phyloP scores from a whole-genome alignment of 805 yeast genomes.

The Metschnikowia drakensbergensis region DNA sequence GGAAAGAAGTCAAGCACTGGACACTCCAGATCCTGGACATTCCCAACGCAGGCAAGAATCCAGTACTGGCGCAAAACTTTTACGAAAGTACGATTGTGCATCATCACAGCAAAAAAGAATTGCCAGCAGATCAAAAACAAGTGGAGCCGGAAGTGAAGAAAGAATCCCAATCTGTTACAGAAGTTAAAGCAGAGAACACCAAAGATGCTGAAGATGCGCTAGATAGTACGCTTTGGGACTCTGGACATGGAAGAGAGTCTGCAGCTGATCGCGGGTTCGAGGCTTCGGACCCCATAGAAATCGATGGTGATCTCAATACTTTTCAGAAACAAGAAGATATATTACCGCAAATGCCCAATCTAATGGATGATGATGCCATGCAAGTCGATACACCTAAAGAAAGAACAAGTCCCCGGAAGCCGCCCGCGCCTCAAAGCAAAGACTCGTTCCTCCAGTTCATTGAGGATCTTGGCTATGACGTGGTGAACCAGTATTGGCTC shows the following conservation, averaged over 20 bases:
- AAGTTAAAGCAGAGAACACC: background rate
- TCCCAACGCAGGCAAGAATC: constrained; percentile 68
- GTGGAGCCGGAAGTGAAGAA: background rate
- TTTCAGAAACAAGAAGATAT: background rate
- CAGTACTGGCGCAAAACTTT: constrained; percentile 60
- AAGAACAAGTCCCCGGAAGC: background rate
- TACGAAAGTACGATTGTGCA: constrained; percentile 55
- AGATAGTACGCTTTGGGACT: background rate
- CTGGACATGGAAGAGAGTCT: background rate
- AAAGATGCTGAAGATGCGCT: background rate
- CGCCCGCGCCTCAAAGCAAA: constrained; percentile 10
- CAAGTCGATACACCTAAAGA: constrained; percentile 3
- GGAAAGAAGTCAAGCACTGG: constrained; percentile 44
- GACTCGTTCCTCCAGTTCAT: constrained; percentile 44
- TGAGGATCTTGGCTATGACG: constrained; percentile 67
- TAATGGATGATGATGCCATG: constrained; percentile 1
- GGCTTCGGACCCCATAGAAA: constrained; percentile 1
- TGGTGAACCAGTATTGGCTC: constrained; percentile 57
- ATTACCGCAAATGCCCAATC: background rate
- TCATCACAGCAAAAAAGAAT: constrained; percentile 36
- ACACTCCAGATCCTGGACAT: constrained; percentile 64
- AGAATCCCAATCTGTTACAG: background rate
- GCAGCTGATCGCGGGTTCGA: background rate
- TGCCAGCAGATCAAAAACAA: background rate
- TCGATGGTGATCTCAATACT: background rate